Conservation (phyloP, 225 moss, liverwort and hornwort genomes). For the Rhytidiadelphus loreus region DNA sequence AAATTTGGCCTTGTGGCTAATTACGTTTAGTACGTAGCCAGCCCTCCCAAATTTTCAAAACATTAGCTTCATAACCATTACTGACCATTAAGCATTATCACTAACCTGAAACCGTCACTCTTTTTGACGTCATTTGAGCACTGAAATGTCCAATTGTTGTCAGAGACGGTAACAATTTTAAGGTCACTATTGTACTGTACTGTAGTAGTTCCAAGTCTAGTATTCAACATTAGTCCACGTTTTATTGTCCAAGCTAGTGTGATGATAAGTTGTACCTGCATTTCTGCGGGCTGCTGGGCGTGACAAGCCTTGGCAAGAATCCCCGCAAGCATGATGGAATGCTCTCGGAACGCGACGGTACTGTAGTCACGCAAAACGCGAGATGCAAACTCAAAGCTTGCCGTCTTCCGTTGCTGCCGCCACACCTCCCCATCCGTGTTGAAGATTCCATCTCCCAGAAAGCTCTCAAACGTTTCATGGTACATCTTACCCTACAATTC, state of each 20-base stretch:
- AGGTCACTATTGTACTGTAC: background rate
- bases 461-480: slow-evolving; percentile 2
- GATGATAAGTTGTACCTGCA: slow-evolving; percentile 6
- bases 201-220: background rate
- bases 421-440: slow-evolving; percentile 36
- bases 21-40: background rate
- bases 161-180: background rate
- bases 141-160: background rate
- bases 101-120: background rate
- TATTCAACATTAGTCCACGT: background rate
- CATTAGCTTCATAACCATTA: background rate
- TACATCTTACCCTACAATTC: slow-evolving; percentile 13
- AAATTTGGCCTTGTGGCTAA: background rate
- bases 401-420: slow-evolving; percentile 35
- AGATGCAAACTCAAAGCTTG: slow-evolving; percentile 27
- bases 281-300: background rate
- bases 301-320: slow-evolving; percentile 1
- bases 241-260: background rate
- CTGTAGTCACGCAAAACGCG: slow-evolving; percentile 28
- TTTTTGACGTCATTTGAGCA: background rate
- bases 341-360: slow-evolving; percentile 7
- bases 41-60: background rate
- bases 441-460: slow-evolving; percentile 38
- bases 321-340: slow-evolving; percentile 11
- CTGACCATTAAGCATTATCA: background rate